Base-by-base conservation (phyloP, 306 rosid genomes). In the Acacia confusa region DNA sequence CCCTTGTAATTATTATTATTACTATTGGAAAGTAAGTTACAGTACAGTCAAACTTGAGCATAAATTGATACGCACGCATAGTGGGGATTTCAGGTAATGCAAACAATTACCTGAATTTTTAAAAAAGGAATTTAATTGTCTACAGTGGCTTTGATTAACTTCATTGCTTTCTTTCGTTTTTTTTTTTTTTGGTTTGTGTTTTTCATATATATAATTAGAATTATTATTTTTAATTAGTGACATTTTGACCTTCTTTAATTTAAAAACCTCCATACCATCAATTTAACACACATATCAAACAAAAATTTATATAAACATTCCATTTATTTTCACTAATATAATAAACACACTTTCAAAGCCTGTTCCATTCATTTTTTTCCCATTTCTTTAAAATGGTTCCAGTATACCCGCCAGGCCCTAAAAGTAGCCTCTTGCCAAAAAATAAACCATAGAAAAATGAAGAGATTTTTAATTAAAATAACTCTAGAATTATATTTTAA, bases 1-100 rank as follows among this genome's bases (percentile, higher is more conserved):
- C 72, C 99, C 99, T 92, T 70, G 50, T 78, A 52, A 50, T 52
- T 57, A 78, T 40, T n/a, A 70, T 52, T 57, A 78, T 40, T n/a
- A 70, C 43, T n/a, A 8, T 20, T n/a, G 9, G 7, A 58, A 58
- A 24, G 25, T 53, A 53, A 20, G 17, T 12, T 13, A 60, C 4
- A 25, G 38, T 20, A 58, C 81, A 70, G 68, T 70, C 57, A 66
- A 38, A 40, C 58, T 27, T 77, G 38, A 63, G 70, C 66, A 73
- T 70, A 73, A 48, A 81, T 47, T 68, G 77, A 38, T 12, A 7
- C 5, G 12, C 15, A 36, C 12, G n/a, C n/a, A n/a, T n/a, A 70
- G 72, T 65, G 74, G 57, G 2, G 38, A 48, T 70, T 45, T 60
- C 8, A 60, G 60, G 57, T 10, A 22, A 22, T 58, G 66, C 66